Evolutionary conservation across 345 rosid genomes (phyloP).

Genomic region (Heritiera littoralis): DNA sequence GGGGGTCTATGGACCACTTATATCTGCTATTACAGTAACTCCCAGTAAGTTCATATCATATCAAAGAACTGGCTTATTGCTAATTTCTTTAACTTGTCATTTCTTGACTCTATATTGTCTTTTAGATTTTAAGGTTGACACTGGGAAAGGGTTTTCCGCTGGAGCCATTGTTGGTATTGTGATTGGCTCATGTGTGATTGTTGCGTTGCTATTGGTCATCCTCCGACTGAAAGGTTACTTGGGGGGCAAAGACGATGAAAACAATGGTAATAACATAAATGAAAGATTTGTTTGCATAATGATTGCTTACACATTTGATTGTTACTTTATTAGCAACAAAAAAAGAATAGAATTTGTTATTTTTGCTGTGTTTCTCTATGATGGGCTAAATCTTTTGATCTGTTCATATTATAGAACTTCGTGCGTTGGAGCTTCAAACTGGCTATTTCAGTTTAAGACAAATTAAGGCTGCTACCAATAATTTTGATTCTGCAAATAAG

Average conservation of each 20-base stretch:
- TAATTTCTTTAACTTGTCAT: background rate
- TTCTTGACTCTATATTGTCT: background rate
- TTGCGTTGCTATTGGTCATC: constrained; percentile 41
- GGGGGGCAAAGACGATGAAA: constrained; percentile 54
- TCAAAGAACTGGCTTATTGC: background rate
- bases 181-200: constrained; percentile 44
- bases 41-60: constrained; percentile 54
- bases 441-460: constrained; percentile 73
- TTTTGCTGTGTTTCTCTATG: background rate
- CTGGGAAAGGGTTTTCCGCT: constrained; percentile 47
- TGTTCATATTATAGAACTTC: constrained; percentile 45
- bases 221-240: constrained; percentile 55
- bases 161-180: constrained; percentile 74
- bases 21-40: constrained; percentile 72
- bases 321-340: background rate
- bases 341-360: background rate
- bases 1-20: constrained; percentile 85
- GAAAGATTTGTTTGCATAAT: background rate
- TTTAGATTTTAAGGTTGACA: constrained; percentile 68
- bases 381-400: background rate
- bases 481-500: constrained; percentile 70
- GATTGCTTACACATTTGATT: background rate
- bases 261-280: constrained; percentile 45
- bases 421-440: constrained; percentile 68
- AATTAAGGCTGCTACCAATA: constrained; percentile 71